Conservation (phyloP, 495 filamentous ascomycete genomes). For the Neurospora tetraspora region DNA sequence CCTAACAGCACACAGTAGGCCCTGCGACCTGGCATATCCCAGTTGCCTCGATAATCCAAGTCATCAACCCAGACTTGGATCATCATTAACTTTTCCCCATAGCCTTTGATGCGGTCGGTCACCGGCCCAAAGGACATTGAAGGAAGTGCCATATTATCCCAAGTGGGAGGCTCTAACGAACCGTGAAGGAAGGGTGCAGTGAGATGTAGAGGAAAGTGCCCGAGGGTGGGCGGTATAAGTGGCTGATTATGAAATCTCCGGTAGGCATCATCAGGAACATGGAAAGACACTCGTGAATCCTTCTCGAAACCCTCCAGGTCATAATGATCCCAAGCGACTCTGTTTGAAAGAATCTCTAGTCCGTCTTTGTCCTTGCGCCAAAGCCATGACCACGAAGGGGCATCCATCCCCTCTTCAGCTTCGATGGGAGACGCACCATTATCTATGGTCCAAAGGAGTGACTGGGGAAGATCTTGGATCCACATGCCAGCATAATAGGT, state of each 20-base stretch:
- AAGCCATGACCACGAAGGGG: not conserved
- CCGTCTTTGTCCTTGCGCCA: not conserved
- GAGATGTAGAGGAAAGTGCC: not conserved
- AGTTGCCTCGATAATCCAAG: too few relatives aligned
- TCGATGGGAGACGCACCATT: too few relatives aligned
- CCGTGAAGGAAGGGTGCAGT: not conserved
- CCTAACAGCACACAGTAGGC: not conserved
- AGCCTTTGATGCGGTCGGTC: not conserved
- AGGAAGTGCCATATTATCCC: too few relatives aligned
- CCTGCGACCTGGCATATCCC: not conserved
- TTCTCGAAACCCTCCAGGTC: not conserved
- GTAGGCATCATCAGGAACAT: not conserved
- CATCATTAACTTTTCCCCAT: not conserved
- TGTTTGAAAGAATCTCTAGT: accelerated
- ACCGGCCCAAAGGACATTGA: too few relatives aligned
- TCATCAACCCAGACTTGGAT: too few relatives aligned
- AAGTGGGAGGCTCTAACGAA: too few relatives aligned
- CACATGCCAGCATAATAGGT: slow-evolving; percentile 8
- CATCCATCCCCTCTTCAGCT: not conserved
- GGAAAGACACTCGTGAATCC: not conserved
- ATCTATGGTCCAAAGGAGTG: not conserved
- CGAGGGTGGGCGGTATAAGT: not conserved
- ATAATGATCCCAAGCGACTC: not conserved
- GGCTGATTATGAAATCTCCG: not conserved
- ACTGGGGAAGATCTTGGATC: slow-evolving; percentile 4